Conservation (phyloP, 805 yeast genomes). For the Metschnikowia rubicola region DNA sequence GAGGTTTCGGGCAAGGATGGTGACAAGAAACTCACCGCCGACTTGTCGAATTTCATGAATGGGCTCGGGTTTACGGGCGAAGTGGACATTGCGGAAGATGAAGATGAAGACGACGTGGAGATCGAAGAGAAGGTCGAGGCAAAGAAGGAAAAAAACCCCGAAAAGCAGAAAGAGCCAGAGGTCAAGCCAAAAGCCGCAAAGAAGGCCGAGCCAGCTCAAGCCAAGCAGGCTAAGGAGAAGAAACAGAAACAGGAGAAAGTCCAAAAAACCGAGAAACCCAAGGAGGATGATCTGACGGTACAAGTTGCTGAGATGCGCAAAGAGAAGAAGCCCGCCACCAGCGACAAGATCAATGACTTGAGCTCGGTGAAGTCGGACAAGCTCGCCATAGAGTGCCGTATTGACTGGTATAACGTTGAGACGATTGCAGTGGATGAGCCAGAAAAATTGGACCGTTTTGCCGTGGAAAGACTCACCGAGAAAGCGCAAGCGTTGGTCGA, state of each 20-base stretch:
- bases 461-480: conserved; percentile 56
- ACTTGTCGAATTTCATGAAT: conserved; percentile 60
- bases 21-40: conserved; percentile 46
- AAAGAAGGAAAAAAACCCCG: conserved; percentile 32
- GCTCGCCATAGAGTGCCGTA: conserved; percentile 55
- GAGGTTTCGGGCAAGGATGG: conserved; percentile 33
- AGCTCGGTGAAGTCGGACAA: conserved; percentile 55
- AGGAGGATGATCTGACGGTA: conserved; percentile 17
- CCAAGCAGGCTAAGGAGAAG: conserved; percentile 26
- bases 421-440: conserved; percentile 21
- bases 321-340: conserved; percentile 10
- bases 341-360: conserved; percentile 33
- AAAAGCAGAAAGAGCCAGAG: not conserved
- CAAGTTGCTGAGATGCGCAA: conserved; percentile 19
- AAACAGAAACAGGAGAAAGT: conserved; percentile 22
- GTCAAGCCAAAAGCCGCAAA: too few relatives aligned
- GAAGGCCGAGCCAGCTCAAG: not conserved
- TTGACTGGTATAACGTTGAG: conserved; percentile 75
- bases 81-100: conserved; percentile 18
- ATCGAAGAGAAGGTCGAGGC: conserved; percentile 38
- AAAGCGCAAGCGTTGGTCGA: conserved; percentile 67
- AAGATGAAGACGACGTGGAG: conserved; percentile 28
- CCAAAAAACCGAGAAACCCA: conserved; percentile 17
- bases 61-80: conserved; percentile 57
- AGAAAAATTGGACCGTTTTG: conserved; percentile 47